Conservation (phyloP, 2,329 filamentous ascomycete genomes). For the Cercospora berteroae region DNA sequence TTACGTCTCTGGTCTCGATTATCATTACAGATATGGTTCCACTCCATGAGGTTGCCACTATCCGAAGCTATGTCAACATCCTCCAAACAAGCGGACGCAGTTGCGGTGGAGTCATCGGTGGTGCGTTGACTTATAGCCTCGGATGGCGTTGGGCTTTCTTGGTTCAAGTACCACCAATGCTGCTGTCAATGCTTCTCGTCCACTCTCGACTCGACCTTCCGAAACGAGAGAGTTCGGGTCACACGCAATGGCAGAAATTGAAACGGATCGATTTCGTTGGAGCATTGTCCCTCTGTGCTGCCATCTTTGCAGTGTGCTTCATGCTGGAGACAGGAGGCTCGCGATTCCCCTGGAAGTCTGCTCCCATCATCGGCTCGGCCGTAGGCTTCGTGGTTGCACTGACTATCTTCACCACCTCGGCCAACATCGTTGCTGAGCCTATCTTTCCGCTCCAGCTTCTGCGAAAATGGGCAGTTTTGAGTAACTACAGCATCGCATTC, state of each 20-base stretch:
- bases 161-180: slow-evolving; percentile 56
- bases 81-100: slow-evolving; percentile 51
- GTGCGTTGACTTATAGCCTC: slow-evolving; percentile 59
- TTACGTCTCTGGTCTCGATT: slow-evolving; percentile 47
- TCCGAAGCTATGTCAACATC: slow-evolving; percentile 54
- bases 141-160: slow-evolving; percentile 67
- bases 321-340: slow-evolving; percentile 52
- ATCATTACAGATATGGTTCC: slow-evolving; percentile 53
- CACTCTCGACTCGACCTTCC: slow-evolving; percentile 31
- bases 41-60: slow-evolving; percentile 48
- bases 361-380: slow-evolving; percentile 32
- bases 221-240: slow-evolving; percentile 2
- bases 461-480: slow-evolving; percentile 51
- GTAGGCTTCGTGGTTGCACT: slow-evolving; percentile 13
- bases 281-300: slow-evolving; percentile 46
- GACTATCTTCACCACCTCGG: slow-evolving; percentile 27
- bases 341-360: slow-evolving; percentile 41
- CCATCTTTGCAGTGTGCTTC: slow-evolving; percentile 47
- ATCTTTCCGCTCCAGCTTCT: slow-evolving; percentile 60
- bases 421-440: slow-evolving; percentile 40
- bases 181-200: slow-evolving; percentile 52
- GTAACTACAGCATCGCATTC: slow-evolving; percentile 53
- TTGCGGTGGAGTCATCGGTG: slow-evolving; percentile 57
- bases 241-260: slow-evolving; percentile 39
- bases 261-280: slow-evolving; percentile 60